Conservation (phyloP, 169 alveolate genomes). For the Plasmodium malariae region DNA sequence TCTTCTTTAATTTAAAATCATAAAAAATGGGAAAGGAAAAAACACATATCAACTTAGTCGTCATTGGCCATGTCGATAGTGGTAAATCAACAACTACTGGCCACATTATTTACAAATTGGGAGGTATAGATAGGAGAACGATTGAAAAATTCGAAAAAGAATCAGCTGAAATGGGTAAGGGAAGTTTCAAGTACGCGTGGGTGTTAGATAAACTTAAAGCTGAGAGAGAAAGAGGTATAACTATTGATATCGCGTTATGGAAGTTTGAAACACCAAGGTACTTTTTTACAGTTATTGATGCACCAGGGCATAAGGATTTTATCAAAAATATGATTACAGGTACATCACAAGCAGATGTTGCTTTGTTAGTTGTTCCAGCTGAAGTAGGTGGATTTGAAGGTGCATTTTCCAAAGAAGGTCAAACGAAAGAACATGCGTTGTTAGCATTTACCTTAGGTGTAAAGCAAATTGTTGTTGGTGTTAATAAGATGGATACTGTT, state of each 20-base stretch:
- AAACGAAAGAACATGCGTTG: conserved; percentile 99
- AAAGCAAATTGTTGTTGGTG: conserved; percentile 98
- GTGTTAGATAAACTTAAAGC: conserved; percentile 98
- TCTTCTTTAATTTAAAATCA: too few species aligned
- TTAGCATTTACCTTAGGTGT: conserved; percentile 99
- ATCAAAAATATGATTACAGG: conserved; percentile 99
- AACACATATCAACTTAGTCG: conserved; percentile 95
- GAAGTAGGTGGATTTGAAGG: conserved; percentile 99
- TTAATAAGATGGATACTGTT: conserved; percentile 99
- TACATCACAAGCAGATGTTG: conserved; percentile 99
- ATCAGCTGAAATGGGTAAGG: conserved; percentile 95
- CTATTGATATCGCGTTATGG: conserved; percentile 98
- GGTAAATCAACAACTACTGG: conserved; percentile 99
- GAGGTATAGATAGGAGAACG: conserved; percentile 96
- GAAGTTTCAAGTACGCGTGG: conserved; percentile 98
- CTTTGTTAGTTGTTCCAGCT: conserved; percentile 98
- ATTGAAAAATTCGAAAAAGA: conserved; percentile 96
- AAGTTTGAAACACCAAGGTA: conserved; percentile 97
- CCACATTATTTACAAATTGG: conserved; percentile 95
- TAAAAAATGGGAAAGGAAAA: conserved; percentile 90
- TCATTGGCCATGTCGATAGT: conserved; percentile 98
- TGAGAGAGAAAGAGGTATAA: conserved; percentile 99
- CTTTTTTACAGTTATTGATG: conserved; percentile 98
- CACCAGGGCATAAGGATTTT: conserved; percentile 99
- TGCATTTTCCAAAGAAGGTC: conserved; percentile 96